phyloP scores from a whole-genome alignment of 2,329 filamentous ascomycete genomes.

The Stemphylium lycopersici region DNA sequence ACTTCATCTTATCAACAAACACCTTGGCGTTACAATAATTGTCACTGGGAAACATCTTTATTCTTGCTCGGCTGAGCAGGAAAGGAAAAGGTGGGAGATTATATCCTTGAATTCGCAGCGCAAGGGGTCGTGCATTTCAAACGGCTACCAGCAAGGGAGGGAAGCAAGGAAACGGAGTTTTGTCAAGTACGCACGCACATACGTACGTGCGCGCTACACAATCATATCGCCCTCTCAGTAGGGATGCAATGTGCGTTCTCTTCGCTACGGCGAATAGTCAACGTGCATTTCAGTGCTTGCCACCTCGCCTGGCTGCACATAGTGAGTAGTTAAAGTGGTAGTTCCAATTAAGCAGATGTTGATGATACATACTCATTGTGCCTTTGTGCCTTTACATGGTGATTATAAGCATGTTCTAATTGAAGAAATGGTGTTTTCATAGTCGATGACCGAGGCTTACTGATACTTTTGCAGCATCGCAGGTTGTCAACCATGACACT shows the following conservation, averaged over 20 bases:
- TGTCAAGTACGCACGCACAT: constrained; percentile 1
- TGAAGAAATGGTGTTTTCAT: too few relatives aligned
- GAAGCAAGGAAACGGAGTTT: not conserved
- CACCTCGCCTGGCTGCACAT: too few relatives aligned
- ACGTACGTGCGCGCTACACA: not conserved
- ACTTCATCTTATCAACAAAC: not conserved
- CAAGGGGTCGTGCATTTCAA: constrained; percentile 10
- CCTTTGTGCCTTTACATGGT: not conserved
- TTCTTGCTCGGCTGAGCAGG: constrained; percentile 5
- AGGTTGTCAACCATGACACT: too few relatives aligned
- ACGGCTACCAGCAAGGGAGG: constrained; percentile 1
- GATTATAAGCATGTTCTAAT: not conserved
- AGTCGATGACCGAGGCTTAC: too few relatives aligned
- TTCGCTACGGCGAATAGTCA: not conserved
- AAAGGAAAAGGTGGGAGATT: constrained; percentile 12
- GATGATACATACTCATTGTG: not conserved
- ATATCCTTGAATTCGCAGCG: constrained; percentile 12
- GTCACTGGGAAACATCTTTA: constrained; percentile 1
- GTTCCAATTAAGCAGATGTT: not conserved
- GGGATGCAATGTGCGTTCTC: too few relatives aligned
- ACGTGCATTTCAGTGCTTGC: not conserved
- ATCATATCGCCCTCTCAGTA: too few relatives aligned
- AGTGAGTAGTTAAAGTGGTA: not conserved
- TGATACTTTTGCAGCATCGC: too few relatives aligned
- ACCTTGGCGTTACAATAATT: constrained; percentile 11